Evolutionary conservation across 1,139 yeast species (phyloP), one percentile per base, ranked within the genome.

Genomic region (Candida dubliniensis): DNA sequence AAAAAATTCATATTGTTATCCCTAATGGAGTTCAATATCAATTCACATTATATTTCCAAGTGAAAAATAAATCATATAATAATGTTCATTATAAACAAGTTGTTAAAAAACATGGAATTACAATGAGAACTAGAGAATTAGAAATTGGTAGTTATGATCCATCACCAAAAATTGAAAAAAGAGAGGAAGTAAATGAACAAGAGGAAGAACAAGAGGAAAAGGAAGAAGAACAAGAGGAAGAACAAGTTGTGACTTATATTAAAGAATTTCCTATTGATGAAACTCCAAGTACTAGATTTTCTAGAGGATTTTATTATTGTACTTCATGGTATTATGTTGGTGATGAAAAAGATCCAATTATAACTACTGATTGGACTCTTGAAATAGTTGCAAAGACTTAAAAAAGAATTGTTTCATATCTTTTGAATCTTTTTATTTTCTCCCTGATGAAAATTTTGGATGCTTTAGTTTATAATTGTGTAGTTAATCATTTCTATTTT

Each of bases 221-320:
- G 5, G 5, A 18, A 18, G 23, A 18, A 18, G 23, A 18, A 18
- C 5, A 3, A 4, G 23, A 18, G 23, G 23, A 18, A 18, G 23
- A 18, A 18, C 23, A 18, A 5, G 23, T 18, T 18, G 23, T 18
- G 45, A 47, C 55, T 7, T 63, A 65, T 52, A 12, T 54, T 13
- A 59, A 60, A 47, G 56, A 55, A 11, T 70, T 69, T 52, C 67
- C 66, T 12, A 64, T 62, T 44, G 76, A 71, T 46, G 57, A 58
- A 12, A 64, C 76, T 38, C 78, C 78, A 11, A 65, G 69, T 44
- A 76, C 77, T 18, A 71, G 63, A 54, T 58, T 71, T 37, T 55
- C 66, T 43, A 68, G 77, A 60, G 76, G 75, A 12, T 49, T 52
- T 31, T 66, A 61, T 53, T 60, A 63, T 9, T 68, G 71, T 45